Evolutionary conservation across 1,284 basidiomycete species (phyloP).

Genomic region (Puccinia brachypodii): DNA sequence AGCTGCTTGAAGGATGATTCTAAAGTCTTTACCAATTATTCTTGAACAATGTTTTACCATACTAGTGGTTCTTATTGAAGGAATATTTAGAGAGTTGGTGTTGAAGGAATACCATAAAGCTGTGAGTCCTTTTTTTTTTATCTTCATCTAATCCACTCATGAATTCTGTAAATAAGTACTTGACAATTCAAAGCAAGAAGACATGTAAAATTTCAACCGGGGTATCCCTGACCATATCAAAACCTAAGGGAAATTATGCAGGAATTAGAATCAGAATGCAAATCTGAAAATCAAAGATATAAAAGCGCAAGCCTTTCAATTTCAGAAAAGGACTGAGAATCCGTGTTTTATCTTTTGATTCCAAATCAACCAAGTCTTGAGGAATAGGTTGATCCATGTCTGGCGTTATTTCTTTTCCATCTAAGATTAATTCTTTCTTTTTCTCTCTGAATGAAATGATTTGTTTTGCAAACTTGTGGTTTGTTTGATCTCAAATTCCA

Average conservation of each 20-base stretch:
- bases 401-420: neutral
- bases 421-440: neutral
- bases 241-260: too few relatives aligned
- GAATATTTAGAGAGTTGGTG: slow-evolving; percentile 53
- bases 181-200: too few relatives aligned
- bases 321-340: neutral
- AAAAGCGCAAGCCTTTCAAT: neutral
- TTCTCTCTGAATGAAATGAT: neutral
- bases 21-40: slow-evolving; percentile 58
- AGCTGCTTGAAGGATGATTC: slow-evolving; percentile 58
- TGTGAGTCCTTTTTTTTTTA: neutral
- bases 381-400: neutral
- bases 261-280: too few relatives aligned
- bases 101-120: slow-evolving; percentile 55
- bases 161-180: too few relatives aligned
- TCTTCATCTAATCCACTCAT: too few relatives aligned
- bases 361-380: neutral
- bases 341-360: neutral
- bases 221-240: neutral
- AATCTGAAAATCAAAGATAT: too few relatives aligned
- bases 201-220: too few relatives aligned
- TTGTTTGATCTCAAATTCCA: neutral
- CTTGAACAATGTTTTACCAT: slow-evolving; percentile 57
- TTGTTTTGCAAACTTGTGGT: neutral
- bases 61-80: slow-evolving; percentile 53